Conservation (phyloP, 805 yeast genomes). For the Candida vartiovaarae region DNA sequence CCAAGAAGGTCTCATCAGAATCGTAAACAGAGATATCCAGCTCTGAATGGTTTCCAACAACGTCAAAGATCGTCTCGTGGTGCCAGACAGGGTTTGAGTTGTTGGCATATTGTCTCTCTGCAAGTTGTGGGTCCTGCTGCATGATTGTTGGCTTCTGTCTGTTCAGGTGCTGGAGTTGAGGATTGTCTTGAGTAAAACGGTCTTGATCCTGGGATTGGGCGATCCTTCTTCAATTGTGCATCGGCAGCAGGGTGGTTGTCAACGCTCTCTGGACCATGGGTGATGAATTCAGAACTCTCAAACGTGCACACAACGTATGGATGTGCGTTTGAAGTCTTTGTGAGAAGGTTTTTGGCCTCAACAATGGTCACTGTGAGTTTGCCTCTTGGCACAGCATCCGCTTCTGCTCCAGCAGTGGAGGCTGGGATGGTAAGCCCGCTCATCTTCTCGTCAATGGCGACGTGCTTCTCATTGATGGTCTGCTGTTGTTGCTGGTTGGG, state of each 20-base stretch:
- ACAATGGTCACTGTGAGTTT: slow-evolving; percentile 73
- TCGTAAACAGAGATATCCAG: slow-evolving; percentile 90
- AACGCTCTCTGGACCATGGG: slow-evolving; percentile 59
- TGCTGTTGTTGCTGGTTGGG: background rate
- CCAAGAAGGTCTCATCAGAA: slow-evolving; percentile 80
- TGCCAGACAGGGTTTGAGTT: slow-evolving; percentile 77
- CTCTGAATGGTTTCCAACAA: slow-evolving; percentile 75
- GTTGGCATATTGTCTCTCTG: slow-evolving; percentile 20
- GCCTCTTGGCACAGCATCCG: slow-evolving; percentile 54
- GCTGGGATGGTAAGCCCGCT: background rate
- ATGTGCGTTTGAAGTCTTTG: slow-evolving; percentile 47
- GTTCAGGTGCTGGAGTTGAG: slow-evolving; percentile 33
- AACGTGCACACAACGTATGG: slow-evolving; percentile 91
- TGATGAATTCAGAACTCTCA: slow-evolving; percentile 85
- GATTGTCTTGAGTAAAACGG: slow-evolving; percentile 39
- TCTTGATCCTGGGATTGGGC: slow-evolving; percentile 22
- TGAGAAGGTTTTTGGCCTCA: slow-evolving; percentile 67
- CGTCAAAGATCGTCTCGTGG: slow-evolving; percentile 90
- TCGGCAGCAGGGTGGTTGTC: slow-evolving; percentile 26
- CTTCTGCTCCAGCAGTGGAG: background rate
- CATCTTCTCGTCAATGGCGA: background rate
- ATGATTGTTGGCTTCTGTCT: slow-evolving; percentile 18
- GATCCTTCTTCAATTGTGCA: slow-evolving; percentile 15
- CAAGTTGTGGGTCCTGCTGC: slow-evolving; percentile 2
- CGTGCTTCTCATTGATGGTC: background rate